Evolutionary conservation across 176 grass and related monocot genomes (phyloP), one percentile per base, ranked within the genome.

Genomic region (Lolium multiflorum): DNA sequence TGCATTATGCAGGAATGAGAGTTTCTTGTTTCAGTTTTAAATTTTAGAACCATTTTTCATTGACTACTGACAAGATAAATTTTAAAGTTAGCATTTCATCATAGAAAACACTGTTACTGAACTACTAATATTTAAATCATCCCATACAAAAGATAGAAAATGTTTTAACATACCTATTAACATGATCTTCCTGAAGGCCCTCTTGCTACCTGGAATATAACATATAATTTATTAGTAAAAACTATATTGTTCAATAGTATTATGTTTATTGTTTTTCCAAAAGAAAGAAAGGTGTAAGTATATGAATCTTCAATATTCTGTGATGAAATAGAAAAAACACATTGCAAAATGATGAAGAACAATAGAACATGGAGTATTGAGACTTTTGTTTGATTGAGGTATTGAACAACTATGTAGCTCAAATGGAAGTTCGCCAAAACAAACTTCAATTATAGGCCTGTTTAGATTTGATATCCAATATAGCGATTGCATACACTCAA

Each of bases 91-190:
- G 31, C 31, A 35, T 35, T 35, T 35, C 31, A 35, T 35, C 31
- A 35, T 35, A 35, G 31, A 35, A 2, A 28, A 28, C 6, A 66
- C 28, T 9, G 6, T 66, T 58, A 67, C 5, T 37, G 6, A 67
- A 28, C 14, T 67, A 66, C 5, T 39, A 6, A 63, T 63, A 13
- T 66, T 35, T 7, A 16, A 35, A 3, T 35, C 6, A 68, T 68
- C 38, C 1, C 31, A 17, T 1, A 10, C 25, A 31, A 25, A 17
- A 66, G 25, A 66, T 31, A 11, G 11, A 12, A 64, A 64, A 14
- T 28, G 11, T 35, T 77, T 77, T 55, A n/a, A 1, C 50, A 38
- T 84, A 75, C 82, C 55, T 75, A 84, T 63, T 28, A 28, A 28
- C 28, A 28, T 28, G 7, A 1, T 51, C 16, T 2, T 63, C 70